These are phyloP conservation scores for Microsporum audouinii DNA, from an alignment of 2,329 filamentous ascomycete genomes.

Conservation along the genomic window DNA sequence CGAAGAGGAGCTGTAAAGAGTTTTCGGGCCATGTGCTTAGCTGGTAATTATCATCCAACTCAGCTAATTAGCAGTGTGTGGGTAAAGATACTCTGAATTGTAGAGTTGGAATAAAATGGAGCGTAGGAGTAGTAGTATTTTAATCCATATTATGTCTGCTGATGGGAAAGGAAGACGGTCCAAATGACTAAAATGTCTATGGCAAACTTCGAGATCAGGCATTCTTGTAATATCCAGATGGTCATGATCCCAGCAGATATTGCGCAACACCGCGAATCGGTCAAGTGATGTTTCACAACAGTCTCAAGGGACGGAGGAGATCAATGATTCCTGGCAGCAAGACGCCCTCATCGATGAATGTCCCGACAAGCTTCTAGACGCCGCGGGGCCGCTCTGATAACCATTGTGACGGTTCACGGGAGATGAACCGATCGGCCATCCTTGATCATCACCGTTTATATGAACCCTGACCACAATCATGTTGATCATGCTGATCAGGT, in stretches of 20 bases:
- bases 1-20: not conserved
- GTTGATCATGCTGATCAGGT: conserved; percentile 2
- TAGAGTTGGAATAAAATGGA: too few species aligned
- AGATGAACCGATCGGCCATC: not conserved
- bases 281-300: not conserved
- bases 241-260: not conserved
- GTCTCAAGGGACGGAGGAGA: not conserved
- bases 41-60: too few species aligned
- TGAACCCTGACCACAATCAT: not conserved
- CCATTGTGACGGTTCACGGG: not conserved
- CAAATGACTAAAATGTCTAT: too few species aligned
- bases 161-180: not conserved
- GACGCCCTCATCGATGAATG: not conserved
- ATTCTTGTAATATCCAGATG: not conserved
- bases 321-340: not conserved
- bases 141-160: not conserved
- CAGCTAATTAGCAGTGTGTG: too few species aligned
- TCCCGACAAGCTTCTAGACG: not conserved
- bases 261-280: too few species aligned
- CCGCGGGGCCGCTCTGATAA: not conserved
- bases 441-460: not conserved
- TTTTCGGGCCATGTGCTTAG: too few species aligned
- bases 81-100: too few species aligned
- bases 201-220: not conserved
- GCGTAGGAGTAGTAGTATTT: too few species aligned